Conservation (phyloP, 2,329 filamentous ascomycete species). For the Fusarium scirpi region DNA sequence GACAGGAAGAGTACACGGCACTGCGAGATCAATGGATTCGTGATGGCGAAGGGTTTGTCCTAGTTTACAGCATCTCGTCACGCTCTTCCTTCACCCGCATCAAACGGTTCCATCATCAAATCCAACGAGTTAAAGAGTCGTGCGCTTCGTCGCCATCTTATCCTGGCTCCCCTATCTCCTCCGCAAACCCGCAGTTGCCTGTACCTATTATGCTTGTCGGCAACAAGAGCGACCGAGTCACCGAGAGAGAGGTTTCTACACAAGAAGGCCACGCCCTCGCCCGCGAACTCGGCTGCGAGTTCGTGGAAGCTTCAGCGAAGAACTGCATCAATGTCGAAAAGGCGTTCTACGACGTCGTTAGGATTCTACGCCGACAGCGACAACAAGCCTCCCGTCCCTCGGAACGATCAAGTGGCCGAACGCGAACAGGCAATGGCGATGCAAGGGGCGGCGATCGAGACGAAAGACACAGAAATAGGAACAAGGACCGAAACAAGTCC, state of each 20-base stretch:
- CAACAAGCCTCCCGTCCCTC: constrained; percentile 64
- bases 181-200: constrained; percentile 70
- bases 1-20: constrained; percentile 98
- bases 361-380: constrained; percentile 87
- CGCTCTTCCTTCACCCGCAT: constrained; percentile 95
- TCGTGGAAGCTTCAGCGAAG: constrained; percentile 96
- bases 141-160: constrained; percentile 81
- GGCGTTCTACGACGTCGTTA: constrained; percentile 97
- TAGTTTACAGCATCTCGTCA: constrained; percentile 98
- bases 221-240: constrained; percentile 97
- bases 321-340: constrained; percentile 99
- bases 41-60: constrained; percentile 95
- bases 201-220: constrained; percentile 98
- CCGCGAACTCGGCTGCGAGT: constrained; percentile 92
- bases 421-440: constrained; percentile 55
- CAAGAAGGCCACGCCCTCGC: constrained; percentile 95
- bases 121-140: constrained; percentile 96
- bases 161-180: constrained; percentile 77
- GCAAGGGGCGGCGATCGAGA: constrained; percentile 50
- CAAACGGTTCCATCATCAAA: constrained; percentile 95
- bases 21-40: constrained; percentile 98
- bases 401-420: constrained; percentile 53
- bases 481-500: constrained; percentile 52
- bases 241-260: constrained; percentile 94
- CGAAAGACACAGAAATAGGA: constrained; percentile 52